phyloP scores from a whole-genome alignment of 176 grass and related monocot species.

The Triticum urartu region DNA sequence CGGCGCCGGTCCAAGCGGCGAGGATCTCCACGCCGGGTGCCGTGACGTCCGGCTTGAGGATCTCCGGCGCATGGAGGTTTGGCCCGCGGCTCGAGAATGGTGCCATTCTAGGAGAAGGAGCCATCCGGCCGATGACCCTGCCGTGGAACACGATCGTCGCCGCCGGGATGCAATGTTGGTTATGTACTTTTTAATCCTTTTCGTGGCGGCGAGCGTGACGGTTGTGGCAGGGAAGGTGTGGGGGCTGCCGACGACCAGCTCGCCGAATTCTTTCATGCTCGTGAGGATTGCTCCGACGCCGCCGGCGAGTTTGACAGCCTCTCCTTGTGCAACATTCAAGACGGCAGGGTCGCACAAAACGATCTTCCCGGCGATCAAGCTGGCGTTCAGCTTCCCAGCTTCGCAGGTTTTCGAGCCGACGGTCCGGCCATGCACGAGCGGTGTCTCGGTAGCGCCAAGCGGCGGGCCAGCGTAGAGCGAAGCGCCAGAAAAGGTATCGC shows the following conservation, averaged over 20 bases:
- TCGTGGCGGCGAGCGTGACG: background rate
- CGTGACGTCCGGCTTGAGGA: conserved; percentile 44
- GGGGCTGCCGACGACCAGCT: background rate
- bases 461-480: background rate
- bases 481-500: background rate
- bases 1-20: conserved; percentile 29
- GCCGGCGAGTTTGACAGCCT: conserved; percentile 26
- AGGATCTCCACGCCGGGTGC: conserved; percentile 27
- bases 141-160: conserved; percentile 27
- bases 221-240: conserved; percentile 23
- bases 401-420: background rate
- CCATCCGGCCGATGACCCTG: background rate
- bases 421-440: background rate
- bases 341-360: conserved; percentile 29
- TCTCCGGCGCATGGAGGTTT: conserved; percentile 5
- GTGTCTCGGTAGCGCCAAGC: background rate
- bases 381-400: background rate
- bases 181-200: background rate
- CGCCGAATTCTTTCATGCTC: background rate
- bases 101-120: conserved; percentile 27
- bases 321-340: too few species aligned
- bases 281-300: conserved; percentile 24
- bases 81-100: conserved; percentile 50
- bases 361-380: conserved; percentile 45
- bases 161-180: fast-evolving